phyloP scores from a whole-genome alignment of 2,329 filamentous ascomycete species.

The Ceratocystis albifundus region DNA sequence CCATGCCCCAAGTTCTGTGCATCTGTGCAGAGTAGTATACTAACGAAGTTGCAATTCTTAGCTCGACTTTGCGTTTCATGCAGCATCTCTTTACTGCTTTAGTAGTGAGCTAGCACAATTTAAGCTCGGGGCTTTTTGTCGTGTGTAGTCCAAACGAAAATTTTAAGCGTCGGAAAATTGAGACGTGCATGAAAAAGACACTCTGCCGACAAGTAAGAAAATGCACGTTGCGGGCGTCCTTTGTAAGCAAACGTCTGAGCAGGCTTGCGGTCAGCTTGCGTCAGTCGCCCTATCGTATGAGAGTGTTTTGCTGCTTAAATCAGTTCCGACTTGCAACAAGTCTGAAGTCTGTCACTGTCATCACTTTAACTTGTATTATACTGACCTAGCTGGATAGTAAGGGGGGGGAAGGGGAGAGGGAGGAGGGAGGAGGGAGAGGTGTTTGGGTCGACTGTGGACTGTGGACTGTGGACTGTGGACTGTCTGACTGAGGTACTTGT shows the following conservation, averaged over 20 bases:
- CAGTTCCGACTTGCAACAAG: too few relatives aligned
- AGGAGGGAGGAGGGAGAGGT: too few relatives aligned
- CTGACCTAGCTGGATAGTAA: too few relatives aligned
- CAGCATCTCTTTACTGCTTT: background rate
- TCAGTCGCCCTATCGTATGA: background rate
- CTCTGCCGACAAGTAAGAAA: background rate
- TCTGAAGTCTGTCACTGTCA: too few relatives aligned
- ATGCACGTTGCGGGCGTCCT: background rate
- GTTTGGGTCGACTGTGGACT: too few relatives aligned
- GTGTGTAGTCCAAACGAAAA: background rate
- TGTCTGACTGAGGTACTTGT: too few relatives aligned
- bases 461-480: too few relatives aligned
- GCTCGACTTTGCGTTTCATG: slow-evolving; percentile 5
- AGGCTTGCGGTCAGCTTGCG: background rate
- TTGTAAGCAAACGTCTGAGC: background rate
- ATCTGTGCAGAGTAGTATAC: slow-evolving; percentile 1
- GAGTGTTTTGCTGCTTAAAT: too few relatives aligned
- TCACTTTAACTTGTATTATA: too few relatives aligned
- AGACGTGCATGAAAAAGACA: slow-evolving; percentile 3
- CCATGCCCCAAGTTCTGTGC: slow-evolving; percentile 5
- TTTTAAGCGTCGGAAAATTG: slow-evolving; percentile 14
- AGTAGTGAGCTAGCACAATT: background rate
- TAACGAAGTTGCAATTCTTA: background rate
- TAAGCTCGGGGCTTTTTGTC: slow-evolving; percentile 8
- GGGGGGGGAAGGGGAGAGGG: too few relatives aligned